Evolutionary conservation across 495 filamentous ascomycete species (phyloP), one percentile per base, ranked within the genome.

Genomic region (Talaromyces adpressus): DNA sequence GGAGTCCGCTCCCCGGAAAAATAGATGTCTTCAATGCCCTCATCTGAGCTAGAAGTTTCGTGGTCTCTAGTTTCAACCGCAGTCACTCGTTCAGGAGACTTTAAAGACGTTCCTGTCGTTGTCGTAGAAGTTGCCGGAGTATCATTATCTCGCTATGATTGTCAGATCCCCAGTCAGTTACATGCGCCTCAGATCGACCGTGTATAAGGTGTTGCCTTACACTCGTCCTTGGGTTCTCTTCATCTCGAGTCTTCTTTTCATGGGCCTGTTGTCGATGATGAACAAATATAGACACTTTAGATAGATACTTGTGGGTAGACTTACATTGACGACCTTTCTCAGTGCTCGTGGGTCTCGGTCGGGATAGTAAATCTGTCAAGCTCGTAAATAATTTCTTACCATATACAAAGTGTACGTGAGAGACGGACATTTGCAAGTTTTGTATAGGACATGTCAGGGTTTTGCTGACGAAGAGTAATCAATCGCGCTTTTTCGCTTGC

Each of bases 331-430:
- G 11, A 25, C 18, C 7, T 52, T 52, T 23, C 11, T 52, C 18
- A 52, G 49, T 22, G 49, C 18, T 52, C 49, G 49, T 52, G 49
- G 49, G 49, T 52, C 49, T 52, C 49, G n/a, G 49, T 52, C 49
- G 49, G 5, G 49, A 52, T 23, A 52, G 18, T 52, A 52, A 23
- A 23, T 52, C 49, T 52, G 49, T 52, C 49, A 52, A 52, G 49
- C n/a, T 52, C 12, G 20, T 52, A 23, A 52, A 20, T 52, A 52
- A 18, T 52, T 52, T 41, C 4, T 52, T 22, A 25, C 22, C 9
- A 52, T 6, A 12, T 52, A 23, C 22, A 23, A 52, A 9, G 49
- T 11, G 49, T 52, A 52, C 18, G 49, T 23, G 29, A 52, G 32
- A 23, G 49, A 52, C 49, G 22, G 49, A 52, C 49, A 52, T 52